Conservation (phyloP, 2,329 filamentous ascomycete species). For the Talaromyces funiculosus region DNA sequence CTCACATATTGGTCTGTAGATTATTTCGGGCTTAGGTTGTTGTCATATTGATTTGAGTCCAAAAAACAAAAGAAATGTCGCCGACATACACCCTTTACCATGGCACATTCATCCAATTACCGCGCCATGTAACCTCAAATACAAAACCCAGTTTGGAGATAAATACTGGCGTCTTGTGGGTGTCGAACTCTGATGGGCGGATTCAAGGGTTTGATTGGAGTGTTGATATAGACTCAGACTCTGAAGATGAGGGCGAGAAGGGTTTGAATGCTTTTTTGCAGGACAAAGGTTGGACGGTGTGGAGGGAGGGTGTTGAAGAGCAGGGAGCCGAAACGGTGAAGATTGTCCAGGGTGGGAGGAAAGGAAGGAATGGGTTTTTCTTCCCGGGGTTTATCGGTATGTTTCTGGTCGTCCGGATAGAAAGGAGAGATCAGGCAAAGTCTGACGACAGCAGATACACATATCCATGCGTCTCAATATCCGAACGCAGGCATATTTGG, state of each 20-base stretch:
- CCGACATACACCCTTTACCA: constrained; percentile 45
- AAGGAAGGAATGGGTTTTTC: constrained; percentile 39
- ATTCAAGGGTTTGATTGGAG: constrained; percentile 33
- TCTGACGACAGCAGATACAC: constrained; percentile 62
- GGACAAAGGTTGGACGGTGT: constrained; percentile 28
- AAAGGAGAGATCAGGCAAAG: background rate
- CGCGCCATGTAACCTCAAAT: constrained; percentile 30
- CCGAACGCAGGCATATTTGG: constrained; percentile 93
- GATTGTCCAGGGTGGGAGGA: constrained; percentile 27
- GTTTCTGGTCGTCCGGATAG: constrained; percentile 1
- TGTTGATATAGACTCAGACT: constrained; percentile 3
- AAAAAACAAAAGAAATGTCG: constrained; percentile 1
- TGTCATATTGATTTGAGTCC: background rate
- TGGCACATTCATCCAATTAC: constrained; percentile 58
- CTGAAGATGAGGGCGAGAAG: constrained; percentile 13
- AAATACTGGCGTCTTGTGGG: constrained; percentile 44
- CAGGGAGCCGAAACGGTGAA: constrained; percentile 23
- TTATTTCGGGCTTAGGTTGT: background rate
- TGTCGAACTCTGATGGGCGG: constrained; percentile 27
- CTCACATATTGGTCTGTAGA: background rate
- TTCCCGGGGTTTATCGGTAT: constrained; percentile 46
- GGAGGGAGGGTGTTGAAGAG: constrained; percentile 11
- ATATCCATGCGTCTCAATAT: constrained; percentile 92
- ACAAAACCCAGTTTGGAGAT: constrained; percentile 49
- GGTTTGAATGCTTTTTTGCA: constrained; percentile 21